A percentile compares a stretch with the other conserved stretches of the same genome.
Evolutionary conservation across 176 grass and related monocot genomes (phyloP).

Genomic region (Dactylis glomerata): DNA sequence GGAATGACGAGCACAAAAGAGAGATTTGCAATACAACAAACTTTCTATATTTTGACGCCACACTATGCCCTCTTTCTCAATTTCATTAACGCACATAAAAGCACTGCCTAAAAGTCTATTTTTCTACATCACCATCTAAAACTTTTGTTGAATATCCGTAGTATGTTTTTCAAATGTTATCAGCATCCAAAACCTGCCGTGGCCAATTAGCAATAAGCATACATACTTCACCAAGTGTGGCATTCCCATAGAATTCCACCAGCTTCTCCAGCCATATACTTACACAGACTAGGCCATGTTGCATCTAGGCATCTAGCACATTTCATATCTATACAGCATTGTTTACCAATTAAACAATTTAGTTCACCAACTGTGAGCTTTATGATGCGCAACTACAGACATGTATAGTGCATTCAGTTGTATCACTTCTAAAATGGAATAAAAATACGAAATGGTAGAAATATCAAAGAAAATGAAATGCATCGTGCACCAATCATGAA

Average conservation of each 20-base stretch:
- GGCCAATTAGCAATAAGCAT: not conserved
- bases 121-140: not conserved
- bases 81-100: not conserved
- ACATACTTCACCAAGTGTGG: not conserved
- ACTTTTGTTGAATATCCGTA: not conserved
- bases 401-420: not conserved
- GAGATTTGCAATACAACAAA: not conserved
- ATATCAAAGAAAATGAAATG: not conserved
- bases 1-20: not conserved
- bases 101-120: not conserved
- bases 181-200: not conserved
- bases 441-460: not conserved
- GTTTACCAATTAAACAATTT: not conserved
- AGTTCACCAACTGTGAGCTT: not conserved
- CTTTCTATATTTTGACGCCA: not conserved
- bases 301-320: not conserved
- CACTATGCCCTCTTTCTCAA: not conserved
- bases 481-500: not conserved
- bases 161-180: not conserved
- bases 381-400: not conserved
- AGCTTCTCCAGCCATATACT: not conserved
- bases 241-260: not conserved
- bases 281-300: not conserved
- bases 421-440: not conserved
- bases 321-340: not conserved